Conservation (phyloP, 2,329 filamentous ascomycete species). For the Penicillium hordei region DNA sequence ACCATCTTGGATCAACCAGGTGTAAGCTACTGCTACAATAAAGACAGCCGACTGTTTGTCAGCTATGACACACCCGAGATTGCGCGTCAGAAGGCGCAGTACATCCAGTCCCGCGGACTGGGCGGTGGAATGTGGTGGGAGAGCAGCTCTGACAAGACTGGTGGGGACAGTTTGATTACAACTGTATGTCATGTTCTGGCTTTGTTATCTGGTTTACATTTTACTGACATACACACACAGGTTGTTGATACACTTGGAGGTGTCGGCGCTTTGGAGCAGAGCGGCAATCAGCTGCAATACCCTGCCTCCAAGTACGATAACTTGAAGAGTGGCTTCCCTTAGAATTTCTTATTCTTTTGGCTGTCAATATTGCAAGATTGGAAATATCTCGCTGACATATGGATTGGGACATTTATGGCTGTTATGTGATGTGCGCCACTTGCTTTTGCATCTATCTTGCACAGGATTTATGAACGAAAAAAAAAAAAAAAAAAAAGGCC, state of each 20-base stretch:
- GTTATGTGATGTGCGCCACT: neutral
- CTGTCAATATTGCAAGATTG: slow-evolving; percentile 1
- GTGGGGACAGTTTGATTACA: slow-evolving; percentile 65
- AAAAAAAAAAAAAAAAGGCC: too few species aligned
- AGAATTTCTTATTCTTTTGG: neutral
- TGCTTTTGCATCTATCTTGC: neutral
- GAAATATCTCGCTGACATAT: slow-evolving; percentile 2
- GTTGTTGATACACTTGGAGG: slow-evolving; percentile 39
- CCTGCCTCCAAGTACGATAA: slow-evolving; percentile 57
- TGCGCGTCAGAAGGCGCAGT: slow-evolving; percentile 68
- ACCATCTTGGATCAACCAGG: slow-evolving; percentile 59
- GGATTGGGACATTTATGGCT: neutral
- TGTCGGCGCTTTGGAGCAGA: slow-evolving; percentile 43
- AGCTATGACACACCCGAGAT: slow-evolving; percentile 73
- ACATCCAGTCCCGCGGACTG: slow-evolving; percentile 64
- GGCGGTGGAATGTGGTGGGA: slow-evolving; percentile 99
- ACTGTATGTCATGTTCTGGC: slow-evolving; percentile 39
- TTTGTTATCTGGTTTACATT: neutral
- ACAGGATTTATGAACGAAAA: neutral
- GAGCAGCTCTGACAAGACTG: slow-evolving; percentile 71
- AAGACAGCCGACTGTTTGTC: slow-evolving; percentile 61
- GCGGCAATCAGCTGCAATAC: slow-evolving; percentile 52
- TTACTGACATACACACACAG: slow-evolving; percentile 14
- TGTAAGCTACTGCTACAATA: slow-evolving; percentile 73
- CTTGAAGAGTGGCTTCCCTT: slow-evolving; percentile 34